Percentiles rank a stretch among this genome's conserved stretches.
Evolutionary conservation across 2,329 filamentous ascomycete genomes (phyloP).

Genomic region (Trichophaea hybrida): DNA sequence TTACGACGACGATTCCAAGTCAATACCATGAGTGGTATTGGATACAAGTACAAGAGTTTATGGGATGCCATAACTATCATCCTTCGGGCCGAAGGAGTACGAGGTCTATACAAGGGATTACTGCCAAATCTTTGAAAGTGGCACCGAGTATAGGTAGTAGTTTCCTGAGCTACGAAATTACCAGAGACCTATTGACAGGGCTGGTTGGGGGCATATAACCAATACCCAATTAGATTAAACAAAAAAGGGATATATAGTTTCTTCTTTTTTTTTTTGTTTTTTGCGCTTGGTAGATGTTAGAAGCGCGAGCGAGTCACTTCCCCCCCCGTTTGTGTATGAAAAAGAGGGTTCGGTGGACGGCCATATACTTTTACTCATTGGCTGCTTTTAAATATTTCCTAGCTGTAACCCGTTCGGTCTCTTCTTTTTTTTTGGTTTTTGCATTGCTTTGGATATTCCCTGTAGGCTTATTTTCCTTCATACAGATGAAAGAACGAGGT

Average conservation of each 20-base stretch:
- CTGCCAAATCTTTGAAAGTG: conserved; percentile 92
- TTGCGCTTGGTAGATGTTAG: background rate
- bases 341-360: too few relatives aligned
- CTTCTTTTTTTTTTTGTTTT: background rate
- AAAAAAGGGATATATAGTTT: background rate
- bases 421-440: too few relatives aligned
- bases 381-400: too few relatives aligned
- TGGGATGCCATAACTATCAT: conserved; percentile 72
- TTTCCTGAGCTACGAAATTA: conserved; percentile 94
- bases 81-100: conserved; percentile 64
- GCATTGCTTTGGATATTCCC: too few relatives aligned
- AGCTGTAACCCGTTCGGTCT: too few relatives aligned
- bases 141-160: conserved; percentile 97
- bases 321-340: too few relatives aligned
- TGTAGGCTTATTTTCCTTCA: too few relatives aligned
- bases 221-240: background rate
- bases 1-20: conserved; percentile 90
- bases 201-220: conserved; percentile 2
- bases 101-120: conserved; percentile 89
- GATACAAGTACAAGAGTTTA: conserved; percentile 84
- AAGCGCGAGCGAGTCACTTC: background rate
- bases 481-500: too few relatives aligned
- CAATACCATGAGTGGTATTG: conserved; percentile 98
- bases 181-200: conserved; percentile 57
- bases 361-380: too few relatives aligned